Conservation (phyloP, 352 stramenopile genomes). For the Phytophthora sp. region DNA sequence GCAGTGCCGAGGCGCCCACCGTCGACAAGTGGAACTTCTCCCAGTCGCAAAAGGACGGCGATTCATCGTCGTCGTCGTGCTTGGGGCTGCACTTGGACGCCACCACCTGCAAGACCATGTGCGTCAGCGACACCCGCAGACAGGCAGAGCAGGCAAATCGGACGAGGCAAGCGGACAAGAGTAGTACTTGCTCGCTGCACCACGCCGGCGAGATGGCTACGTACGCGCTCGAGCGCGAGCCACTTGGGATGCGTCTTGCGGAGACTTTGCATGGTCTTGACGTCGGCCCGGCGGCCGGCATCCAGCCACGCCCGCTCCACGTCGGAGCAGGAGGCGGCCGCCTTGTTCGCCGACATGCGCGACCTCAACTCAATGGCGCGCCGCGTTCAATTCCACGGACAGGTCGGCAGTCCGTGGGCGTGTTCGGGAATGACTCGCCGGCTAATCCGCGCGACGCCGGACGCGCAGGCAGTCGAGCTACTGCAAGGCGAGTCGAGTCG, state of each 20-base stretch:
- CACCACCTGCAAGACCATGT: conserved; percentile 27
- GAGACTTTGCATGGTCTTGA: conserved; percentile 33
- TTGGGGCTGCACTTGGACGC: conserved; percentile 20
- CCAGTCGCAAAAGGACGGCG: conserved; percentile 41
- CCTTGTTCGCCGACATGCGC: conserved; percentile 27
- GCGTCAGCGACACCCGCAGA: conserved; percentile 27
- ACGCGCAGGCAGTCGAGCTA: background rate
- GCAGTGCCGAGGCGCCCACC: conserved; percentile 40
- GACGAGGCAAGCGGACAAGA: conserved; percentile 36
- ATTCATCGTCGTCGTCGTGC: conserved; percentile 22
- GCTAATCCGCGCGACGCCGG: background rate
- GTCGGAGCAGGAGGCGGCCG: conserved; percentile 4
- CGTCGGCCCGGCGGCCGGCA: conserved; percentile 30
- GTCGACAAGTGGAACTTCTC: conserved; percentile 41
- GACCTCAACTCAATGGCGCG: background rate
- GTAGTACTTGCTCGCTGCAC: conserved; percentile 25
- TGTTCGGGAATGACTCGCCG: conserved; percentile 31
- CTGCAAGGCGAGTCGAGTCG: conserved; percentile 19
- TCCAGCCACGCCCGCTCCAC: conserved; percentile 38
- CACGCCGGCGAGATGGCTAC: conserved; percentile 25
- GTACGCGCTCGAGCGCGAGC: conserved; percentile 39
- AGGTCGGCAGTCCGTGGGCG: conserved; percentile 29
- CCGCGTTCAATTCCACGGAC: conserved; percentile 24
- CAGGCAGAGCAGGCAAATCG: conserved; percentile 24
- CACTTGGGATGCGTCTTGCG: conserved; percentile 33